These are phyloP conservation scores for Podaxis sp. DNA, from an alignment of 768 basidiomycete species.

Conservation along the genomic window DNA sequence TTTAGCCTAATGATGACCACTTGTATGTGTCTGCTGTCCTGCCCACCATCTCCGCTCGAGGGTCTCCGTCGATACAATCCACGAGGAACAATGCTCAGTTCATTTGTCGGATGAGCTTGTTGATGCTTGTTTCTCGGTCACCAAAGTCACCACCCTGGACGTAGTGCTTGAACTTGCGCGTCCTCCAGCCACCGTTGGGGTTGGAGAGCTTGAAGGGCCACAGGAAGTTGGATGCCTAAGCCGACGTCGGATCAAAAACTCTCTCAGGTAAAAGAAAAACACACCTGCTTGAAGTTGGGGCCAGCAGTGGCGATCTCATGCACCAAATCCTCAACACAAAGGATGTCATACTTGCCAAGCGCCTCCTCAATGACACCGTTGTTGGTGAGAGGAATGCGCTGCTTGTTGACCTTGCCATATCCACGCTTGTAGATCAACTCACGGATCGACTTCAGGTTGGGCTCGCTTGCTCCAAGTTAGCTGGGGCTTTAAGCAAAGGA, in stretches of 20 bases:
- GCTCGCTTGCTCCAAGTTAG: constrained; percentile 53
- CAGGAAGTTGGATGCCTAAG: constrained; percentile 86
- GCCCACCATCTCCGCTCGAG: constrained; percentile 10
- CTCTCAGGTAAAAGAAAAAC: constrained; percentile 19
- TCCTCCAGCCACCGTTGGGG: constrained; percentile 97
- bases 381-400: constrained; percentile 92
- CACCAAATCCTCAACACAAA: constrained; percentile 95
- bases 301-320: constrained; percentile 95
- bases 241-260: constrained; percentile 9
- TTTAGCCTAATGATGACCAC: constrained; percentile 5
- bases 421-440: constrained; percentile 99
- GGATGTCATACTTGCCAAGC: constrained; percentile 92
- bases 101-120: constrained; percentile 95
- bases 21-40: constrained; percentile 7
- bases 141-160: constrained; percentile 97
- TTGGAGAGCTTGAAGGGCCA: constrained; percentile 99
- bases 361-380: constrained; percentile 88
- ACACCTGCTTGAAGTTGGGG: constrained; percentile 98
- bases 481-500: neutral
- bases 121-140: constrained; percentile 95
- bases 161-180: constrained; percentile 96
- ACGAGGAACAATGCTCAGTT: constrained; percentile 43
- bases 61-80: constrained; percentile 16
- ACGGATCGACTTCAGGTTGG: constrained; percentile 94
- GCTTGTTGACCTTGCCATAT: constrained; percentile 97